Evolutionary conservation across 2,329 filamentous ascomycete species (phyloP).

Genomic region (Penicillium fuscoglaucum): DNA sequence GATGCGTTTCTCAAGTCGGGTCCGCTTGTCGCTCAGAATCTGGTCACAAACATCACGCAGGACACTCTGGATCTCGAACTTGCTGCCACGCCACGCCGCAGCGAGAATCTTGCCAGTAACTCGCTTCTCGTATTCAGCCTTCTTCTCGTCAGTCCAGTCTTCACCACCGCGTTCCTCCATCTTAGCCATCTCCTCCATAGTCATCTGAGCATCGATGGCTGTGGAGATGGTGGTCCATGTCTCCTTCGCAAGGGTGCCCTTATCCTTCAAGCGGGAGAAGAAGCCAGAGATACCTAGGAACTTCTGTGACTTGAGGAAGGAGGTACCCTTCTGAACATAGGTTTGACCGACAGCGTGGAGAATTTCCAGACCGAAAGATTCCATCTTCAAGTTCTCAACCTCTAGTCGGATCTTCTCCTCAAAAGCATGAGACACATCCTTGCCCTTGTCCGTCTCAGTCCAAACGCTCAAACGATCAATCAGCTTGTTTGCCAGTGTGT

Average conservation of each 20-base stretch:
- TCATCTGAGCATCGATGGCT: conserved; percentile 95
- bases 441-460: conserved; percentile 93
- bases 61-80: conserved; percentile 97
- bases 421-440: conserved; percentile 83
- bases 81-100: conserved; percentile 92
- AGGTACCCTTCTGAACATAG: conserved; percentile 83
- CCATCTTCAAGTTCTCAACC: conserved; percentile 98
- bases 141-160: conserved; percentile 97
- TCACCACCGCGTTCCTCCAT: conserved; percentile 92
- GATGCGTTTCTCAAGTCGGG: conserved; percentile 78
- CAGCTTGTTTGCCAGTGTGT: conserved; percentile 79
- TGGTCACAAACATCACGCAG: conserved; percentile 90
- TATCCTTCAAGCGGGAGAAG: conserved; percentile 91
- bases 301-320: conserved; percentile 91
- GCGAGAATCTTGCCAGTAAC: conserved; percentile 98
- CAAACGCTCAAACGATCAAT: conserved; percentile 87
- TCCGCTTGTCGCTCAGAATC: conserved; percentile 75
- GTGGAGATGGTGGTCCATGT: conserved; percentile 98
- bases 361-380: conserved; percentile 95
- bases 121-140: conserved; percentile 89
- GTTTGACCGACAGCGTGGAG: conserved; percentile 91
- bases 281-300: conserved; percentile 95
- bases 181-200: conserved; percentile 98
- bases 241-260: conserved; percentile 94
- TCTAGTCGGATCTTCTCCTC: conserved; percentile 92